These are phyloP conservation scores for Hyphopichia pseudoburtonii DNA, from an alignment of 1,139 yeast species.

Conservation along the genomic window DNA sequence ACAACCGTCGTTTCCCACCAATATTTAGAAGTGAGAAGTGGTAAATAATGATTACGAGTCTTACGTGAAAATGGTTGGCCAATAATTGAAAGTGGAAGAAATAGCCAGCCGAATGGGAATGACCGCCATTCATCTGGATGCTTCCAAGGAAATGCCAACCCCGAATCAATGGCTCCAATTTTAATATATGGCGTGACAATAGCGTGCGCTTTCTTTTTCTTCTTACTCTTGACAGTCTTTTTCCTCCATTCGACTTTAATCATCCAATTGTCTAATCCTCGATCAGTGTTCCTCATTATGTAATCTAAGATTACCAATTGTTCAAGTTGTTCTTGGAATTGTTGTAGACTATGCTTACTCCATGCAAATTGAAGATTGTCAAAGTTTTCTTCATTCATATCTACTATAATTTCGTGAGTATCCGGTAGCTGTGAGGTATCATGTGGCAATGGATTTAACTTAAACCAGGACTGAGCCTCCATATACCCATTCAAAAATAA, in stretches of 20 bases:
- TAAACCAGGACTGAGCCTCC: slow-evolving; percentile 63
- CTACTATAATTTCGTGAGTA: slow-evolving; percentile 17
- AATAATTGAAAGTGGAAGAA: slow-evolving; percentile 60
- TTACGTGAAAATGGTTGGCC: slow-evolving; percentile 65
- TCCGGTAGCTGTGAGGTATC: slow-evolving; percentile 20
- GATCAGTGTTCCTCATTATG: slow-evolving; percentile 72
- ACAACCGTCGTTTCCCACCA: slow-evolving; percentile 73
- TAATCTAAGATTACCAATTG: slow-evolving; percentile 71
- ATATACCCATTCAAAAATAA: slow-evolving; percentile 57
- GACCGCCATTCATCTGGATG: slow-evolving; percentile 84
- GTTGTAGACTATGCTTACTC: slow-evolving; percentile 50
- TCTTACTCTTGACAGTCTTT: background rate
- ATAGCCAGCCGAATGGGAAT: slow-evolving; percentile 79
- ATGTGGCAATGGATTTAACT: slow-evolving; percentile 56
- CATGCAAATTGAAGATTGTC: slow-evolving; percentile 41
- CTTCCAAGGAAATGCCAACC: slow-evolving; percentile 78
- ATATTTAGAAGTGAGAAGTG: slow-evolving; percentile 54
- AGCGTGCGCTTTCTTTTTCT: slow-evolving; percentile 6
- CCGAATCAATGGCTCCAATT: slow-evolving; percentile 77
- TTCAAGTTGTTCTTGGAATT: slow-evolving; percentile 64
- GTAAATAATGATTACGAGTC: slow-evolving; percentile 59
- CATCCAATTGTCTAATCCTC: slow-evolving; percentile 83
- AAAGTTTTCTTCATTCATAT: slow-evolving; percentile 13
- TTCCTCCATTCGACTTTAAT: slow-evolving; percentile 52
- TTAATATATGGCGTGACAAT: slow-evolving; percentile 40